These are phyloP conservation scores for Colletotrichum kahawae DNA, from an alignment of 2,329 filamentous ascomycete species.

Conservation along the genomic window DNA sequence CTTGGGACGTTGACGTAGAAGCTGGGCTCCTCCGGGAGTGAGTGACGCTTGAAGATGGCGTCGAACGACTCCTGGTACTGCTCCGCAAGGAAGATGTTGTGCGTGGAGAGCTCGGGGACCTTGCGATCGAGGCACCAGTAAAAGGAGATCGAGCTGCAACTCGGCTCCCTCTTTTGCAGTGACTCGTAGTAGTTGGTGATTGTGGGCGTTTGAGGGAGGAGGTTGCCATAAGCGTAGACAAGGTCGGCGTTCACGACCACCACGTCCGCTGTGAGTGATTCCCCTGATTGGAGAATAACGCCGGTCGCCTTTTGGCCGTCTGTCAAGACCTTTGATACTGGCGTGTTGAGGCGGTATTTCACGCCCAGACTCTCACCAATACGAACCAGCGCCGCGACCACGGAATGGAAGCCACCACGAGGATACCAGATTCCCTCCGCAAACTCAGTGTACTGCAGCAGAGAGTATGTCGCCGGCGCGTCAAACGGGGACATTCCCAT, in stretches of 20 bases:
- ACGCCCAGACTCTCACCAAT: conserved; percentile 68
- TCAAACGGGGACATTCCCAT: conserved; percentile 83
- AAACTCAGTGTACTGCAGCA: conserved; percentile 78
- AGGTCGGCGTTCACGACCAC: conserved; percentile 77
- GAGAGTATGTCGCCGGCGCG: conserved; percentile 74
- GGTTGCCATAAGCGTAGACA: conserved; percentile 75
- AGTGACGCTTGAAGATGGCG: conserved; percentile 73
- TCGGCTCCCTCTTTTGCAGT: conserved; percentile 57
- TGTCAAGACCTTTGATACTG: conserved; percentile 61
- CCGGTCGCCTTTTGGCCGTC: conserved; percentile 61
- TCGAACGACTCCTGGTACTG: conserved; percentile 77
- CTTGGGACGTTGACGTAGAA: conserved; percentile 82
- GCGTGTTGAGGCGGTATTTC: conserved; percentile 63
- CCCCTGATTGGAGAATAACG: conserved; percentile 62
- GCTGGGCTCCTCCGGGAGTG: conserved; percentile 70
- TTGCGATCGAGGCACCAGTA: conserved; percentile 72
- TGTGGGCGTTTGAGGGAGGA: conserved; percentile 56
- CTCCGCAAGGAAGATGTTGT: conserved; percentile 81
- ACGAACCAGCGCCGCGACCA: conserved; percentile 67
- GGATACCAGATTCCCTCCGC: conserved; percentile 81
- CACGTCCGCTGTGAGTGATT: conserved; percentile 65
- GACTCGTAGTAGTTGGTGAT: conserved; percentile 37
- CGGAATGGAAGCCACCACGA: conserved; percentile 70
- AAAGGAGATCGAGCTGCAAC: conserved; percentile 77
- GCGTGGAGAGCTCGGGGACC: conserved; percentile 67